Conservation (phyloP, 2,329 filamentous ascomycete species). For the Colletotrichum navitas region DNA sequence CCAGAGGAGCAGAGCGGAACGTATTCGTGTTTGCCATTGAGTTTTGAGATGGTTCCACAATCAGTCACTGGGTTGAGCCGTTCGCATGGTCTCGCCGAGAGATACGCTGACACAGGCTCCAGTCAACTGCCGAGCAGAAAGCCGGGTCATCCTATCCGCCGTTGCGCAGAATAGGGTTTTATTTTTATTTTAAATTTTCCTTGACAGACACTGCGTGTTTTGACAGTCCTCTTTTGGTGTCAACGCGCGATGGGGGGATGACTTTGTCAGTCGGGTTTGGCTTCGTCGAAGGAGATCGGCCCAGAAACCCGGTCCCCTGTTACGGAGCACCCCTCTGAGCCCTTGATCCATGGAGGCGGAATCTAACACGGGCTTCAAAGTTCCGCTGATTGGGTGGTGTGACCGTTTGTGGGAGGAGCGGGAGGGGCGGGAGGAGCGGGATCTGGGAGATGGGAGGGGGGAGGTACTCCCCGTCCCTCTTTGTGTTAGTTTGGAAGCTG, state of each 20-base stretch:
- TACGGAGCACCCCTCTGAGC: background rate
- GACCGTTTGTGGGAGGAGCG: background rate
- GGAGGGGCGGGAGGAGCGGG: background rate
- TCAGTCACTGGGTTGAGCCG: background rate
- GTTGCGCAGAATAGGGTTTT: too few species aligned
- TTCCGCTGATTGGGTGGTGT: background rate
- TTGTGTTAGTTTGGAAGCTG: background rate
- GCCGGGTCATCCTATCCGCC: background rate
- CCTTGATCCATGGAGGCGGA: background rate
- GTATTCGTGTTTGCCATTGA: background rate
- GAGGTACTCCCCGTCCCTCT: background rate
- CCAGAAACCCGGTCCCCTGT: constrained; percentile 1
- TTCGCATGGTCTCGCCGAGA: background rate
- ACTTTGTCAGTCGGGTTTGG: background rate
- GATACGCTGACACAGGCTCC: background rate
- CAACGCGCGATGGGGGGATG: background rate
- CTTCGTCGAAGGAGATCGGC: background rate
- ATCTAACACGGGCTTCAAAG: background rate
- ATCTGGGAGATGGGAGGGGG: background rate
- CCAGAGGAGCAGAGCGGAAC: background rate
- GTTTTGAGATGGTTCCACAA: background rate
- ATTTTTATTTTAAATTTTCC: background rate
- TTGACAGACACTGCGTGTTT: constrained; percentile 24
- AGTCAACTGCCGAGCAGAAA: background rate
- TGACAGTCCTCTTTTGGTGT: constrained; percentile 28